Percentiles rank a stretch among this genome's conserved stretches.
Conservation (phyloP, 805 yeast genomes). For the Candida odintsovae region DNA sequence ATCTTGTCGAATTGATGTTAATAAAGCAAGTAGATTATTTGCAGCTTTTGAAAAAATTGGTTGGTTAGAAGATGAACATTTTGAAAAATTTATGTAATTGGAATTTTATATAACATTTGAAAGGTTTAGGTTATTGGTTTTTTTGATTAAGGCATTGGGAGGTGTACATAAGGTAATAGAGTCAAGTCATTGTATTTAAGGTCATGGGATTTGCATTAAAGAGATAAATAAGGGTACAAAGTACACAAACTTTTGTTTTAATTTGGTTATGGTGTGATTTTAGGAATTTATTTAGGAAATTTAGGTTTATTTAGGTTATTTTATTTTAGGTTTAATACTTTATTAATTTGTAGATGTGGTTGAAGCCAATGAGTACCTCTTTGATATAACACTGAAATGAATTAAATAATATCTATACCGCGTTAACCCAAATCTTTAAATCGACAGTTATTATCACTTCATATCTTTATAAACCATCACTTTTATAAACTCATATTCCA, state of each 20-base stretch:
- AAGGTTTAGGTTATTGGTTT: too few species aligned
- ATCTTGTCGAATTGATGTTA: conserved; percentile 95
- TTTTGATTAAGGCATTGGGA: background rate
- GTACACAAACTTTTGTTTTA: background rate
- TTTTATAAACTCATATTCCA: conserved; percentile 39
- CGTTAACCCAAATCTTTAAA: too few species aligned
- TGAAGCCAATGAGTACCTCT: too few species aligned
- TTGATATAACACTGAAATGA: too few species aligned
- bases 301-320: background rate
- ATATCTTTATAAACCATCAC: background rate
- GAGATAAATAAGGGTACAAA: too few species aligned
- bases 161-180: background rate
- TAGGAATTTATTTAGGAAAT: background rate
- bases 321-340: background rate
- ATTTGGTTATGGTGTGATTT: too few species aligned
- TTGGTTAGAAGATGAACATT: conserved; percentile 81
- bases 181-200: too few species aligned
- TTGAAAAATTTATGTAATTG: conserved; percentile 21
- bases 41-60: conserved; percentile 95
- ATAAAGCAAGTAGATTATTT: conserved; percentile 87
- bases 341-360: too few species aligned
- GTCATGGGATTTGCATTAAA: background rate
- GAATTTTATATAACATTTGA: too few species aligned
- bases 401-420: too few species aligned
- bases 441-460: too few species aligned